These are phyloP conservation scores for Gossypium stocksii DNA, from an alignment of 345 rosid genomes.

Conservation along the genomic window DNA sequence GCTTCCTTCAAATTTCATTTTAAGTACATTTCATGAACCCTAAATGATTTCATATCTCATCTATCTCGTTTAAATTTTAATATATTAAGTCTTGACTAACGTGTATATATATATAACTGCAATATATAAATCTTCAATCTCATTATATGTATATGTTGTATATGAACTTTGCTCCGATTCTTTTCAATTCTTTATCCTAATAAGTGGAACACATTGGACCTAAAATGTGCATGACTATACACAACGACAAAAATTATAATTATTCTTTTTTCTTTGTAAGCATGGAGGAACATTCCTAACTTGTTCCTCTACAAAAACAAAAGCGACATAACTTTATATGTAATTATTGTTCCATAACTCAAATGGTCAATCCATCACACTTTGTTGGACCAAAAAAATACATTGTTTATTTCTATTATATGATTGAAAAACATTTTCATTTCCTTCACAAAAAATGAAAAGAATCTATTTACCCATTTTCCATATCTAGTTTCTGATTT, in stretches of 20 bases:
- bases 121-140: no score
- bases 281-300: constrained; percentile 12
- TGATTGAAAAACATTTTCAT: not conserved
- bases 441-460: not conserved
- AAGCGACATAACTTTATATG: not conserved
- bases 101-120: fast-evolving
- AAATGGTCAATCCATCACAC: constrained; percentile 5
- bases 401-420: not conserved
- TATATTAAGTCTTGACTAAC: no score
- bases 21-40: not conserved
- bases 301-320: not conserved
- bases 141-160: fast-evolving
- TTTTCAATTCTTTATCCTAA: not conserved
- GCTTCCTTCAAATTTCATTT: constrained; percentile 1
- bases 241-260: not conserved
- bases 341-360: constrained; percentile 19
- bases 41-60: not conserved
- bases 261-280: not conserved
- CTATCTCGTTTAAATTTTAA: not conserved
- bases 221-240: not conserved
- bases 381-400: not conserved
- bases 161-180: no score
- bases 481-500: constrained; percentile 3
- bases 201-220: not conserved
- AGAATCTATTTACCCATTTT: constrained; percentile 10